A percentile compares a stretch with the other conserved stretches of the same genome.
phyloP scores from a whole-genome alignment of 2,329 filamentous ascomycete genomes.

The Ambrosiella xylebori region DNA sequence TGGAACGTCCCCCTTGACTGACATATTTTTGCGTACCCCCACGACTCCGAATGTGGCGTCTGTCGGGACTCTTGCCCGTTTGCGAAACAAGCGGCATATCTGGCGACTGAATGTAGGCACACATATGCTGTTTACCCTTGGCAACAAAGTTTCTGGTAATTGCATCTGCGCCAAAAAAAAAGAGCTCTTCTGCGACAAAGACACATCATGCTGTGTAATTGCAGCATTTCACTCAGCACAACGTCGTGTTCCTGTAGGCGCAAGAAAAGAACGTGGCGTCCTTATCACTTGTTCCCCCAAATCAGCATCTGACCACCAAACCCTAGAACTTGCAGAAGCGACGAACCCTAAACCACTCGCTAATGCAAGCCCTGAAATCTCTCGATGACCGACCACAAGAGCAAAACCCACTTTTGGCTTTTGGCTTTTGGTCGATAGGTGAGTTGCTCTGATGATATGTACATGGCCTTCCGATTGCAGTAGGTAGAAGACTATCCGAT shows the following conservation, averaged over 20 bases:
- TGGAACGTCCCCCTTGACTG: neutral
- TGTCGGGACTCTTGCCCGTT: neutral
- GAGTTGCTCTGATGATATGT: neutral
- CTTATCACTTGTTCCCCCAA: neutral
- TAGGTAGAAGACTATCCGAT: neutral
- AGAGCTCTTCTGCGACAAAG: neutral
- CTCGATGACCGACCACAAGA: neutral
- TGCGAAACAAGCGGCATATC: neutral
- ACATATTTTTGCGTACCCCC: neutral
- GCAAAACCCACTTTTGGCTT: neutral
- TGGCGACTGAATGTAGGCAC: neutral
- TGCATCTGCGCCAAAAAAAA: neutral
- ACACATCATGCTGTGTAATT: neutral
- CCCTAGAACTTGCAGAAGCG: neutral
- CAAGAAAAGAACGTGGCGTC: neutral
- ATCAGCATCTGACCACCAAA: neutral
- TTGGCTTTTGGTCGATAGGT: neutral
- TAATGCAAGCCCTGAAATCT: slow-evolving; percentile 2
- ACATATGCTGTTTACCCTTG: too few species aligned
- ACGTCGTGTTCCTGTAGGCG: neutral
- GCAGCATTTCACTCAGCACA: neutral
- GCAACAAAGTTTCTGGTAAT: too few species aligned
- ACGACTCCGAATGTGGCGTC: neutral
- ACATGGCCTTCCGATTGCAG: neutral
- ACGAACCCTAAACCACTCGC: neutral